Base-by-base conservation (phyloP, 768 basidiomycete species). In the Leccinum incarnatum region DNA sequence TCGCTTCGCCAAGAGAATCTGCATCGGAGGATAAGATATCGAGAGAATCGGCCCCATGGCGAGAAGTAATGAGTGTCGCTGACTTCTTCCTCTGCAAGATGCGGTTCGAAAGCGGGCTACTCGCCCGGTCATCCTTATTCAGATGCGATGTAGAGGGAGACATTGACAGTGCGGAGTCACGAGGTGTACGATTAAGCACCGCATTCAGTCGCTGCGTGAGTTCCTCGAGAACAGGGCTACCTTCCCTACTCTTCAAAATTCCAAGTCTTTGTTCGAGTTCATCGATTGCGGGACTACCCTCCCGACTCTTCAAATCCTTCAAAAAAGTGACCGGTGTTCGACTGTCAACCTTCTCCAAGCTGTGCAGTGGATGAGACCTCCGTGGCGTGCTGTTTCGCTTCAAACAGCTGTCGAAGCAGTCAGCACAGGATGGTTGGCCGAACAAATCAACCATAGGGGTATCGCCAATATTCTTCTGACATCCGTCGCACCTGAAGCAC, bases 391-490 rank as follows among this genome's bases (percentile, higher is more conserved):
- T 70, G 58, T 80, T 82, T 30, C 84, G 77, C 58, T 81, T 83
- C 50, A 92, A 77, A 67, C 89, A 91, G 40, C 69, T 84, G 60
- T 91, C 92, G 64, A 94, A 93, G 66, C 92, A 94, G 45, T 87
- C 87, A 7, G 80, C 76, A 64, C 92, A 94, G 45, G 86, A 89
- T 10, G 92, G 92, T 32, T 82, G 80, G 4, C 92, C 92, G 12
- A 91, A 75, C n/a, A 94, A 74, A 70, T 93, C 92, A 32, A 93
- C 87, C 83, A 91, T 85, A 0, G 92, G 92, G 2, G 75, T 75
- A 62, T 87, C 81, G 8, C 89, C 86, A 32, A 93, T 86, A 61
- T 86, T 81, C 74, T 83, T 88, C 70, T 76, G 79, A 68, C 92
- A 94, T 5, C 83, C 85, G 15, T 81, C 77, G 67, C 92, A 94